phyloP scores from a whole-genome alignment of 345 rosid species.

The Gossypium rotundifolium region DNA sequence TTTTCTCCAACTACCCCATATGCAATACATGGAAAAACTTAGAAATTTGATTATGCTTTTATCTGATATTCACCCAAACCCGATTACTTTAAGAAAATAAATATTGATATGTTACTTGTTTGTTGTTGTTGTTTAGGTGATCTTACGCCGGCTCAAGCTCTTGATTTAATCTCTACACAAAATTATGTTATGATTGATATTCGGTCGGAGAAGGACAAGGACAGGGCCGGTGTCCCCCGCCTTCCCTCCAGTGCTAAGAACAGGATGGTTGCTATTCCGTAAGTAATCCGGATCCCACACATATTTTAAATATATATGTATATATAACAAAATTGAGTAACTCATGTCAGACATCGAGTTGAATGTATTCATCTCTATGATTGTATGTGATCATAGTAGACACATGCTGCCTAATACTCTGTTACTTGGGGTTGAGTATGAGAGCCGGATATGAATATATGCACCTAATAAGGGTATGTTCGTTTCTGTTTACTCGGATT shows the following conservation, averaged over 20 bases:
- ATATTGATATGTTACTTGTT: not conserved
- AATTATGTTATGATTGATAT: slow-evolving; percentile 69
- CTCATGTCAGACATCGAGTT: no score
- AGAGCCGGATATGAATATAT: not conserved
- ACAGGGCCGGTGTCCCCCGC: slow-evolving; percentile 78
- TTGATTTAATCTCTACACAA: slow-evolving; percentile 53
- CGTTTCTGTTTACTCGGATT: no score
- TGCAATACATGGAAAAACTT: not conserved
- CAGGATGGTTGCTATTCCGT: slow-evolving; percentile 75
- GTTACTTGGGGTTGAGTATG: not conserved
- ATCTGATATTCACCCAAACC: no score
- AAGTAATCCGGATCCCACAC: slow-evolving; percentile 23
- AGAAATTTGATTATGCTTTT: no score
- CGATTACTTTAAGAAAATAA: no score
- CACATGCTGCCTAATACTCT: not conserved
- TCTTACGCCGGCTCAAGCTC: slow-evolving; percentile 79
- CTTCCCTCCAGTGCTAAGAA: slow-evolving; percentile 89
- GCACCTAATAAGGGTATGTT: no score
- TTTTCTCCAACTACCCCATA: not conserved
- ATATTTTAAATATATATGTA: not conserved
- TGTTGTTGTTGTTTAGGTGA: slow-evolving; percentile 42
- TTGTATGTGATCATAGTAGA: not conserved
- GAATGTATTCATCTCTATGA: not conserved
- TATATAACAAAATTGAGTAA: no score
- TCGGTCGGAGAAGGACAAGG: slow-evolving; percentile 91